Base-by-base conservation (phyloP, 768 basidiomycete species). In the Lenzites betulinus region DNA sequence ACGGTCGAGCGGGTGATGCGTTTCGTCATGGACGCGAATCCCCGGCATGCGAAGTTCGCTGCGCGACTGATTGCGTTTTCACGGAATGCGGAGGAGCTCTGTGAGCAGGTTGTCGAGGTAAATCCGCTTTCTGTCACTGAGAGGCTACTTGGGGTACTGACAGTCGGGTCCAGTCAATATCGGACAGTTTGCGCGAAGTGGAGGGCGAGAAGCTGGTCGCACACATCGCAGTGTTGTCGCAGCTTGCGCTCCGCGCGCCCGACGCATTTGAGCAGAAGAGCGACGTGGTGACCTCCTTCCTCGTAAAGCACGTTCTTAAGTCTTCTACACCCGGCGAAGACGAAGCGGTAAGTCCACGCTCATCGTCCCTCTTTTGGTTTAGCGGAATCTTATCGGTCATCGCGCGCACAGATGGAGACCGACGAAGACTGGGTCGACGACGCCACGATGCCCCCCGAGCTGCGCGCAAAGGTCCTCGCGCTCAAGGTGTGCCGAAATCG, bases 401-500 rank as follows among this genome's bases (percentile, higher is more conserved):
- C 7, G 0, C 15, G 26, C 11, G n/a, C 7, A 22, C 55, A 89
- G 25, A 85, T 85, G 80, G 81, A 85, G 18, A 66, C 70, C 5
- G 83, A 83, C 15, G 82, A 84, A 41, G 91, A 95, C 65, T 98
- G 95, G 95, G 76, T 83, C 11, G 83, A 87, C 33, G 88, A 94
- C 35, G 78, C 79, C 0, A 79, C 86, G 3, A 71, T 96, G 22
- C 69, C 83, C 0, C 75, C 79, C 1, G 76, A 79, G 3, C 80
- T 93, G 1, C 78, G 76, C 44, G 90, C 92, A 0, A 93, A 92
- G 69, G 70, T 97, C 3, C 74, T 88, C 8, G 82, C 86, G 1
- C 71, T 98, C 23, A 95, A 97, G 73, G 81, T 95, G 6, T 88
- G 87, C 70, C 82, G 92, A 25, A 87, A 94, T 71, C 86, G 94